Conservation (phyloP, 495 filamentous ascomycete genomes). For the Aspergillus cristatus region DNA sequence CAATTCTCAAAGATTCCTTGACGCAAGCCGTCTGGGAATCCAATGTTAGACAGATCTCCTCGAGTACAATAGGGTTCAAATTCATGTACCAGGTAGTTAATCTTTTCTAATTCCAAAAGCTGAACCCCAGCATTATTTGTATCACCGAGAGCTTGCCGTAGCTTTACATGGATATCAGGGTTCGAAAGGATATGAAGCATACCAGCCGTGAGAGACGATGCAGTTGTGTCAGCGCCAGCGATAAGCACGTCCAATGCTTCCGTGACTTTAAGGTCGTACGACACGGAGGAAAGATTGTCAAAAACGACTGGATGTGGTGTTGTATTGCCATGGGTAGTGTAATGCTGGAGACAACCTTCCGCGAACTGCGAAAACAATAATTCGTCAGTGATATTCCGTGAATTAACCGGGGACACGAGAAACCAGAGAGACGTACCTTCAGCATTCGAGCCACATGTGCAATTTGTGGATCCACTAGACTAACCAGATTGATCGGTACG, state of each 20-base stretch:
- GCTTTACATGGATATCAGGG: not conserved
- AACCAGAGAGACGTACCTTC: no score
- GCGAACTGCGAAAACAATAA: conserved; percentile 1
- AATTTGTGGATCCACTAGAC: not conserved
- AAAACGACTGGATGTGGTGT: conserved; percentile 6
- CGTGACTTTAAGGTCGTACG: not conserved
- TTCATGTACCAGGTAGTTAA: conserved; percentile 7
- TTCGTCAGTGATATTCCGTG: no score
- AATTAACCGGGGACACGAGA: no score
- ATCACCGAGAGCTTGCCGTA: not conserved
- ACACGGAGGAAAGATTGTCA: conserved; percentile 3
- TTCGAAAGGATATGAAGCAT: conserved; percentile 2
- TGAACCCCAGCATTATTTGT: not conserved
- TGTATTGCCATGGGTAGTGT: not conserved
- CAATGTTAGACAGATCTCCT: no score
- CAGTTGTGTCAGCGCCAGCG: conserved; percentile 7
- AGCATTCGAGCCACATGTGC: no score
- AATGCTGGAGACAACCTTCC: not conserved
- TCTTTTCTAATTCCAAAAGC: conserved; percentile 4
- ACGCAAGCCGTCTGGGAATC: not conserved
- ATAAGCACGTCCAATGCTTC: conserved; percentile 7
- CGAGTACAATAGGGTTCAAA: no score
- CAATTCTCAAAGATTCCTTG: conserved; percentile 1
- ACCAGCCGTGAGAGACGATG: conserved; percentile 3
- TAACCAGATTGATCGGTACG: not conserved